phyloP scores from a whole-genome alignment of 1,284 basidiomycete genomes.

The Pisolithus thermaeus region DNA sequence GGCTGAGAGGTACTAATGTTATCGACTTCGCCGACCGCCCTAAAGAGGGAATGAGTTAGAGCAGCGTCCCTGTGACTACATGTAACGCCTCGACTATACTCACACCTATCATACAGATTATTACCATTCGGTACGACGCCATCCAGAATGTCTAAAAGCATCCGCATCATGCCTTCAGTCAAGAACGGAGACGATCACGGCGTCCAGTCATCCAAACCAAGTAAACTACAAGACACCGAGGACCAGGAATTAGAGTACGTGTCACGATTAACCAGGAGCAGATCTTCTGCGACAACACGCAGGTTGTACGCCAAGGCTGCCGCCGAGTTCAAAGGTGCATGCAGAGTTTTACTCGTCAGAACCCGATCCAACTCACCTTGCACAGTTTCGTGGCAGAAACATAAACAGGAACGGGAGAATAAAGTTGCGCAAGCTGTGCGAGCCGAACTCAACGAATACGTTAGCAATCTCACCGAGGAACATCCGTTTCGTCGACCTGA shows the following conservation, averaged over 20 bases:
- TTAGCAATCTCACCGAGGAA: slow-evolving; percentile 3
- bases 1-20: too few species aligned
- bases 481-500: not conserved
- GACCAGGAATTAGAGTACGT: slow-evolving; percentile 25
- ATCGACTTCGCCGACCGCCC: too few species aligned
- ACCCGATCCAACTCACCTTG: not conserved
- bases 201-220: slow-evolving; percentile 13
- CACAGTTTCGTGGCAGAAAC: slow-evolving; percentile 37
- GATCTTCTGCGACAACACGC: not conserved
- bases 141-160: slow-evolving; percentile 3
- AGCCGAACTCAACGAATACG: slow-evolving; percentile 28
- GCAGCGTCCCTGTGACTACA: not conserved
- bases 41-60: too few species aligned
- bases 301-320: slow-evolving; percentile 28
- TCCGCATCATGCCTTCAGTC: slow-evolving; percentile 7
- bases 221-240: slow-evolving; percentile 19
- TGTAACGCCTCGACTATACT: not conserved
- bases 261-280: not conserved
- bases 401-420: slow-evolving; percentile 30
- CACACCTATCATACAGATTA: too few species aligned
- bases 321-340: slow-evolving; percentile 27
- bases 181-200: slow-evolving; percentile 14
- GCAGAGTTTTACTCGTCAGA: not conserved
- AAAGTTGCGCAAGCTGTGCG: slow-evolving; percentile 25
- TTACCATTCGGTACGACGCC: slow-evolving; percentile 13